Conservation (phyloP, 345 rosid genomes). For the Euphorbia tirucalli region DNA sequence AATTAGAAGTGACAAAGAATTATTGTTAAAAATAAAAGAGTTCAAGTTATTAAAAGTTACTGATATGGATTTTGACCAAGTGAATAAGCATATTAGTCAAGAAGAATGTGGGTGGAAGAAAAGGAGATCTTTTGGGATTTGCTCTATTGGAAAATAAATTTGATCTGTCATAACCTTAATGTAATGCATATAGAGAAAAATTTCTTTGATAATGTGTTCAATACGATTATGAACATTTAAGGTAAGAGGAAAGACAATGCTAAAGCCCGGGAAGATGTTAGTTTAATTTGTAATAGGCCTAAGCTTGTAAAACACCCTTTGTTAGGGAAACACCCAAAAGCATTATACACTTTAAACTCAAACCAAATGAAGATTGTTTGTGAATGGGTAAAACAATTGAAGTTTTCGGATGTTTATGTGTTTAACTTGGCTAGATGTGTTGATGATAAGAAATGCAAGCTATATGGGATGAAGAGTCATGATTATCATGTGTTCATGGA, state of each 20-base stretch:
- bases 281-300: neutral
- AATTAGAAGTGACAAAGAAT: neutral
- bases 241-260: neutral
- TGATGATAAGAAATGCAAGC: neutral
- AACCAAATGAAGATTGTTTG: neutral
- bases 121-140: neutral
- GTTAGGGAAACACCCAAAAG: neutral
- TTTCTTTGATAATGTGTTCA: neutral
- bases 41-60: neutral
- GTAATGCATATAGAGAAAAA: neutral
- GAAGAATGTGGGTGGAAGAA: neutral
- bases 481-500: neutral
- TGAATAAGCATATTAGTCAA: accelerated
- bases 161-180: neutral
- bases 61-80: neutral
- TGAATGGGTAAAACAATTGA: neutral
- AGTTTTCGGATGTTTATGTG: neutral
- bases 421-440: neutral
- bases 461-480: neutral
- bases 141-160: neutral
- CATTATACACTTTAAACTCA: neutral
- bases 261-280: neutral
- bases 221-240: neutral
- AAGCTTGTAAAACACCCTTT: too few relatives aligned
- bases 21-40: too few relatives aligned